phyloP scores from a whole-genome alignment of 2,329 filamentous ascomycete genomes.

The Fonsecaea multimorphosa region DNA sequence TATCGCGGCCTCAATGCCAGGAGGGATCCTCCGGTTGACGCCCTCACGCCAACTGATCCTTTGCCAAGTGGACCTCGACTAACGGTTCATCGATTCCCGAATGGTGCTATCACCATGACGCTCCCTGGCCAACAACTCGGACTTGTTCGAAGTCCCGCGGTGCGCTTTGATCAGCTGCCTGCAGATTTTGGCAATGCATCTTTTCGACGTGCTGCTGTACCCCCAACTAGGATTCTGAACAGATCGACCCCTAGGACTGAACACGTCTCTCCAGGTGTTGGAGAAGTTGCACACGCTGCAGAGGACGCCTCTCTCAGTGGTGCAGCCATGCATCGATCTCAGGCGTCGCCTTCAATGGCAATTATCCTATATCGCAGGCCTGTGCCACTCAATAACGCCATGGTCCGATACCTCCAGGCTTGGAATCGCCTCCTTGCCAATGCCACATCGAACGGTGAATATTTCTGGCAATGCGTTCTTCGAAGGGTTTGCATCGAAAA shows the following conservation, averaged over 20 bases:
- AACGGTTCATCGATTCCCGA: background rate
- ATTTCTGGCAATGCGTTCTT: background rate
- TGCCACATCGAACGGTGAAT: background rate
- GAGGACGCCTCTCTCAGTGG: background rate
- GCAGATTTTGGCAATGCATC: background rate
- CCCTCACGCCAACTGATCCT: background rate
- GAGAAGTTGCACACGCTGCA: background rate
- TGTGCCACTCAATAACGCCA: background rate
- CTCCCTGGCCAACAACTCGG: conserved; percentile 4
- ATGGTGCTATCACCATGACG: conserved; percentile 3
- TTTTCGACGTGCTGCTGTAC: background rate
- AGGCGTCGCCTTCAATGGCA: background rate
- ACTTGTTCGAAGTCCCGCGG: background rate
- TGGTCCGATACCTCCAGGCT: background rate
- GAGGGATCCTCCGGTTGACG: background rate
- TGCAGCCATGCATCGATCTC: background rate
- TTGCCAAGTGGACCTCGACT: background rate
- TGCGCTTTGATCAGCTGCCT: background rate
- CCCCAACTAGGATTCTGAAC: background rate
- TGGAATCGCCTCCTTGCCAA: background rate
- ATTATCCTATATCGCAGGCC: background rate
- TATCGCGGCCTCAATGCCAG: background rate
- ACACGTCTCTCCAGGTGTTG: background rate
- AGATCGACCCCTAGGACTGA: background rate
- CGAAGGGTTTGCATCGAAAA: background rate